A percentile compares a stretch with the other conserved stretches of the same genome.
Evolutionary conservation across 2,329 filamentous ascomycete species (phyloP).

Genomic region (Paracamarosporium sp.): DNA sequence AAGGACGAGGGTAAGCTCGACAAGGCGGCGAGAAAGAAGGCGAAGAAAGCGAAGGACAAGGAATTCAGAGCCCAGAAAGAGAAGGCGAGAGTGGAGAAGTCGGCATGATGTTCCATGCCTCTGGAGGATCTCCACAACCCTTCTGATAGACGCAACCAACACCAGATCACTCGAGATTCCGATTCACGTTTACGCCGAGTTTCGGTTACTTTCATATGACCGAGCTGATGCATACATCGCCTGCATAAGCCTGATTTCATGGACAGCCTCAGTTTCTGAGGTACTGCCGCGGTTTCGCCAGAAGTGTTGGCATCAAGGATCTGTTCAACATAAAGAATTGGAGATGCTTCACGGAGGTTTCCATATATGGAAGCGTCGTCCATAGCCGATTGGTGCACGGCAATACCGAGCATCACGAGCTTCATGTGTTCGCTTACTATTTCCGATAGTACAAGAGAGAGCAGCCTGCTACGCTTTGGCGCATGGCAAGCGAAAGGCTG

Average conservation of each 20-base stretch:
- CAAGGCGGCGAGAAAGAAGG: slow-evolving; percentile 61
- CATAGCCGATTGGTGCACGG: slow-evolving; percentile 6
- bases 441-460: not conserved
- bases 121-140: not conserved
- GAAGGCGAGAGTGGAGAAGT: slow-evolving; percentile 34
- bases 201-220: not conserved
- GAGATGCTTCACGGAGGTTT: not conserved
- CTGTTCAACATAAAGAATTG: not conserved
- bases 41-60: slow-evolving; percentile 61
- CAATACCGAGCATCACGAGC: not conserved
- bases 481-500: not conserved
- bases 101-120: slow-evolving; percentile 12
- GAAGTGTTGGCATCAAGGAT: not conserved
- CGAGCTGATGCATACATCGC: not conserved
- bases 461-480: not conserved
- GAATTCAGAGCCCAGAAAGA: slow-evolving; percentile 50
- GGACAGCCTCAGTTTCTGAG: not conserved
- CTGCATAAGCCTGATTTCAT: not conserved
- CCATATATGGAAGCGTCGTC: slow-evolving; percentile 1
- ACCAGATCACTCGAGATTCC: not conserved
- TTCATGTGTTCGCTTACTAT: not conserved
- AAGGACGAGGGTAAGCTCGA: slow-evolving; percentile 44
- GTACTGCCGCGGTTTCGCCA: not conserved
- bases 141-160: not conserved
- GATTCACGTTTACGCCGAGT: not conserved